Evolutionary conservation across 1,139 yeast genomes (phyloP).

Genomic region (Suhomyces chickasaworum): DNA sequence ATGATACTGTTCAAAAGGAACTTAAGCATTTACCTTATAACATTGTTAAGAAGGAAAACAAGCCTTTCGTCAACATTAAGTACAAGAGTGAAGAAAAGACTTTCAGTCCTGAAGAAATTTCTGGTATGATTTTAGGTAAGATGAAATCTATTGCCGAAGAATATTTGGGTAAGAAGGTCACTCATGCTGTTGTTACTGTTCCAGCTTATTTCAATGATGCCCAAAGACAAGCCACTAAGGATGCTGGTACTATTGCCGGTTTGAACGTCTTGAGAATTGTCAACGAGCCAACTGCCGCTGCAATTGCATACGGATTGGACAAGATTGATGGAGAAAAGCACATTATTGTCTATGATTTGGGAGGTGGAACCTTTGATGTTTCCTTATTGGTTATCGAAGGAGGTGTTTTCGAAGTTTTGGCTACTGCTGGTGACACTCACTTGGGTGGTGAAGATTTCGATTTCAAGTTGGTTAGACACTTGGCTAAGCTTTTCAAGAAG

Average conservation of each 20-base stretch:
- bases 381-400: constrained; percentile 54
- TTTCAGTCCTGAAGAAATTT: constrained; percentile 87
- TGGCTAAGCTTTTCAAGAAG: constrained; percentile 83
- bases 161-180: constrained; percentile 83
- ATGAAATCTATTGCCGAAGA: constrained; percentile 95
- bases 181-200: constrained; percentile 94
- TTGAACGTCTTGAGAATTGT: constrained; percentile 91
- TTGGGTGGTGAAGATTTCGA: constrained; percentile 93
- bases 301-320: constrained; percentile 96
- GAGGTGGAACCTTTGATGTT: constrained; percentile 59
- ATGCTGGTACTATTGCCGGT: constrained; percentile 97
- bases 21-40: constrained; percentile 78
- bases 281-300: constrained; percentile 98
- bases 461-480: constrained; percentile 83
- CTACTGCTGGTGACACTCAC: constrained; percentile 58
- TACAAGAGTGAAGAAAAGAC: constrained; percentile 60
- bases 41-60: constrained; percentile 68
- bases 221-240: constrained; percentile 98
- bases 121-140: constrained; percentile 88
- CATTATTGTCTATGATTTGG: constrained; percentile 54
- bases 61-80: constrained; percentile 78
- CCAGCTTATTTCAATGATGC: constrained; percentile 99
- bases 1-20: constrained; percentile 78
- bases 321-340: constrained; percentile 59
- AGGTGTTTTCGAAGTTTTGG: constrained; percentile 55